Percentiles rank a stretch among this genome's conserved stretches.
These are phyloP conservation scores for Amphicarpaea edgeworthii DNA, from an alignment of 306 rosid species.

Conservation along the genomic window DNA sequence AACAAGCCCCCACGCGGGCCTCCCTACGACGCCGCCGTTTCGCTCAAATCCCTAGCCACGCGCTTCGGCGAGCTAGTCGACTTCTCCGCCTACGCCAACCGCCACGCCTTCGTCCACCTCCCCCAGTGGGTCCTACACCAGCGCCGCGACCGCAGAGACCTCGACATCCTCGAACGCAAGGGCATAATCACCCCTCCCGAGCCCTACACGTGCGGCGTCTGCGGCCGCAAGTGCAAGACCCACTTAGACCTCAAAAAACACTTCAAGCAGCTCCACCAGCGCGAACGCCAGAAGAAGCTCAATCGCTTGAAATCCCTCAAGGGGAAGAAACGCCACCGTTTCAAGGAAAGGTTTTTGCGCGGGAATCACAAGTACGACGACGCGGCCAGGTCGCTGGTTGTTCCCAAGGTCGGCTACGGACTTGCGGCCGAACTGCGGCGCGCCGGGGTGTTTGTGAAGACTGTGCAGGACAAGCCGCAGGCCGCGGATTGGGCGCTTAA, in stretches of 20 bases:
- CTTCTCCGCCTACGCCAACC: constrained; percentile 84
- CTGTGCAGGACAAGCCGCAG: constrained; percentile 85
- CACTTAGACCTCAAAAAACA: constrained; percentile 72
- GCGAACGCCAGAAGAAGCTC: constrained; percentile 79
- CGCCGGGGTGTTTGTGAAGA: constrained; percentile 86
- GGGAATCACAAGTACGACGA: constrained; percentile 69
- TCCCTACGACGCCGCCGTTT: constrained; percentile 80
- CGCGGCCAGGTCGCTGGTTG: constrained; percentile 63
- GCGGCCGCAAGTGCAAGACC: constrained; percentile 75
- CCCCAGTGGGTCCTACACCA: constrained; percentile 74
- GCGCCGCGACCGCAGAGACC: constrained; percentile 62
- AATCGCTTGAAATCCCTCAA: constrained; percentile 61
- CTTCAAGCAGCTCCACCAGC: constrained; percentile 72
- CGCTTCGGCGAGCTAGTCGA: constrained; percentile 74
- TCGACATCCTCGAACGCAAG: constrained; percentile 78
- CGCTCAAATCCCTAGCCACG: constrained; percentile 62
- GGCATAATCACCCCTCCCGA: constrained; percentile 60
- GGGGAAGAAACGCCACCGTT: constrained; percentile 76
- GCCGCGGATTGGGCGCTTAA: constrained; percentile 93
- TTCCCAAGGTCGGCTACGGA: constrained; percentile 81
- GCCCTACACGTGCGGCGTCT: constrained; percentile 66
- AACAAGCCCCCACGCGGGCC: constrained; percentile 94
- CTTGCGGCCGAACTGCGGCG: constrained; percentile 80
- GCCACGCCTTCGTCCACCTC: constrained; percentile 80
- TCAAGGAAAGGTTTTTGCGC: constrained; percentile 60